Evolutionary conservation across 164 flowering plant species (phyloP).

Genomic region (Kingdonia uniflora): DNA sequence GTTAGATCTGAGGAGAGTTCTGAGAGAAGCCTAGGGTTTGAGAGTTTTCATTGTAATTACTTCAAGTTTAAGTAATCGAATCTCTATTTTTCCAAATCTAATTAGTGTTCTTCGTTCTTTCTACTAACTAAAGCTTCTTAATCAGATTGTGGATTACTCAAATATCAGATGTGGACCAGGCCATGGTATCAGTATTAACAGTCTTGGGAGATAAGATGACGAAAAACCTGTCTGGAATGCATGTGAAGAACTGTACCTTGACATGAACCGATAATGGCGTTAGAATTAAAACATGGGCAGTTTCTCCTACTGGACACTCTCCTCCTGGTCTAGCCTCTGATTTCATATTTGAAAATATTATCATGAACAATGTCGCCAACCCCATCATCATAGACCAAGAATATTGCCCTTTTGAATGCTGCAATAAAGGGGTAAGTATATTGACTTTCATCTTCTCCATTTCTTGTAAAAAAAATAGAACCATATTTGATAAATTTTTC

Average conservation of each 20-base stretch:
- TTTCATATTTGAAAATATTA: conserved; percentile 33
- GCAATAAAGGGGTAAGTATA: neutral
- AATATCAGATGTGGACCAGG: conserved; percentile 38
- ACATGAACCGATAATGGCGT: conserved; percentile 40
- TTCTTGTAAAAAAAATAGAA: neutral
- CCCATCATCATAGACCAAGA: conserved; percentile 63
- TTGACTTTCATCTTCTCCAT: neutral
- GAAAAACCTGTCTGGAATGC: conserved; percentile 32
- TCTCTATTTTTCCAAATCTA: no score
- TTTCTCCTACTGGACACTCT: conserved; percentile 8
- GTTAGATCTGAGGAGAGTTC: no score
- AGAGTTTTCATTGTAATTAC: no score
- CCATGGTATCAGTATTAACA: no score
- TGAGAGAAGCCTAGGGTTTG: no score
- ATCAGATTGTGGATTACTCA: no score
- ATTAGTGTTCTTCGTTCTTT: no score
- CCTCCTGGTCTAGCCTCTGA: conserved; percentile 17
- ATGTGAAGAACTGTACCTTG: conserved; percentile 34
- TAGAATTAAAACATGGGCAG: conserved; percentile 46
- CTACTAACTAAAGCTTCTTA: no score
- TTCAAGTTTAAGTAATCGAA: no score
- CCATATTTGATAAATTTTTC: no score
- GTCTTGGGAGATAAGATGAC: conserved; percentile 37
- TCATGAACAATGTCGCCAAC: conserved; percentile 35
- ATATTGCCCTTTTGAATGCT: conserved; percentile 26